Conservation (phyloP, 2,329 filamentous ascomycete species). For the Aspergillus sp. region DNA sequence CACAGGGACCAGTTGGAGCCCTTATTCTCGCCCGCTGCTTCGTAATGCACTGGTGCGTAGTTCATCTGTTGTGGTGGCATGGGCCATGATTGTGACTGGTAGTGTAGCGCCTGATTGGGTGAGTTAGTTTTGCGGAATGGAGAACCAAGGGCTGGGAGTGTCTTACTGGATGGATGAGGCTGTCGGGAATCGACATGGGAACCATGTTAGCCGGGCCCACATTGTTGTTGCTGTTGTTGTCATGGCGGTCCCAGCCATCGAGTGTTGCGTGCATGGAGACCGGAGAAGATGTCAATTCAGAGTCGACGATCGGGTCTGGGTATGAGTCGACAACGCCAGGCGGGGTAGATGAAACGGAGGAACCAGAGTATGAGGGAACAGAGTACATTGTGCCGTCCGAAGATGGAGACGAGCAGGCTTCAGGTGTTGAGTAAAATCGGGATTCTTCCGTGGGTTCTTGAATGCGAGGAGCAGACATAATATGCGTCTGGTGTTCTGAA, state of each 20-base stretch:
- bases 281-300: slow-evolving; percentile 35
- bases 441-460: slow-evolving; percentile 40
- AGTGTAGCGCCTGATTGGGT: slow-evolving; percentile 31
- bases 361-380: slow-evolving; percentile 30
- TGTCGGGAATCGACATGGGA: slow-evolving; percentile 34
- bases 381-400: slow-evolving; percentile 37
- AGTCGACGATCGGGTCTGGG: slow-evolving; percentile 32
- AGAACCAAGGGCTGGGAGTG: neutral
- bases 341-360: slow-evolving; percentile 35
- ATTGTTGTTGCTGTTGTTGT: slow-evolving; percentile 25
- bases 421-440: slow-evolving; percentile 45
- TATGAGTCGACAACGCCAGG: slow-evolving; percentile 36
- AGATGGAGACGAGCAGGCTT: slow-evolving; percentile 45
- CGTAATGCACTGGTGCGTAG: slow-evolving; percentile 15
- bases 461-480: slow-evolving; percentile 32
- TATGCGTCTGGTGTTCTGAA: slow-evolving; percentile 28
- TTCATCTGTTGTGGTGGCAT: slow-evolving; percentile 36
- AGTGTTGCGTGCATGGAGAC: slow-evolving; percentile 31
- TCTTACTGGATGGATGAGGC: slow-evolving; percentile 39
- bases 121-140: neutral
- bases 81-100: slow-evolving; percentile 43
- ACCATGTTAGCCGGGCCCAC: slow-evolving; percentile 34
- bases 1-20: neutral
- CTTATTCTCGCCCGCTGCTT: neutral
- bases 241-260: slow-evolving; percentile 34